A percentile compares a stretch with the other conserved stretches of the same genome.
These are phyloP conservation scores for Exsudoporus frostii DNA, from an alignment of 768 basidiomycete genomes.

Conservation along the genomic window DNA sequence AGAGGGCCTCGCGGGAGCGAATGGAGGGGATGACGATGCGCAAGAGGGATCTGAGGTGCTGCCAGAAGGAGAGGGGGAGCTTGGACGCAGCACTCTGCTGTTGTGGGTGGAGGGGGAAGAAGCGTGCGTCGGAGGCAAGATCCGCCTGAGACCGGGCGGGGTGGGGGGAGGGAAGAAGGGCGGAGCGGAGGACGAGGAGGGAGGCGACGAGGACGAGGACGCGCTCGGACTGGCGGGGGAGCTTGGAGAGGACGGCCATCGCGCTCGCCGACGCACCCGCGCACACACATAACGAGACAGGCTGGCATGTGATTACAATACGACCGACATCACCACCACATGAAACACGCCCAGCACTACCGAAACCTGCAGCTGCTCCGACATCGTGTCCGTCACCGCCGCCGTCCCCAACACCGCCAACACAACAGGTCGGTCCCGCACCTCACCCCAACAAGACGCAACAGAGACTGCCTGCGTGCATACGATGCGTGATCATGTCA, in stretches of 20 bases:
- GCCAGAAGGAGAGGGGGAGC: constrained; percentile 65
- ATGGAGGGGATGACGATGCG: constrained; percentile 67
- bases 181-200: constrained; percentile 51
- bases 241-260: constrained; percentile 20
- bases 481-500: neutral
- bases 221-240: constrained; percentile 5
- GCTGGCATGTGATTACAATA: constrained; percentile 18
- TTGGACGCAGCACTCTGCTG: constrained; percentile 35
- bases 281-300: too few species aligned
- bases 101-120: constrained; percentile 59
- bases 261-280: too few species aligned
- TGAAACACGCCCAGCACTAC: constrained; percentile 41
- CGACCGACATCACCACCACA: constrained; percentile 27
- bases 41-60: constrained; percentile 69
- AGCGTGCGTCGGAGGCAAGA: constrained; percentile 49
- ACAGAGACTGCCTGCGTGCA: constrained; percentile 25
- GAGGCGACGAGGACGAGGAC: constrained; percentile 43
- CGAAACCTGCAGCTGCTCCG: constrained; percentile 38
- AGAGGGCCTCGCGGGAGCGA: constrained; percentile 64
- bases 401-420: constrained; percentile 31
- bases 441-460: constrained; percentile 16
- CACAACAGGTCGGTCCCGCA: constrained; percentile 27
- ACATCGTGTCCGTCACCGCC: constrained; percentile 46
- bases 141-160: constrained; percentile 58
- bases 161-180: constrained; percentile 21